These are phyloP conservation scores for Penstemon davidsonii DNA, from an alignment of 257 asterid species.

Conservation along the genomic window DNA sequence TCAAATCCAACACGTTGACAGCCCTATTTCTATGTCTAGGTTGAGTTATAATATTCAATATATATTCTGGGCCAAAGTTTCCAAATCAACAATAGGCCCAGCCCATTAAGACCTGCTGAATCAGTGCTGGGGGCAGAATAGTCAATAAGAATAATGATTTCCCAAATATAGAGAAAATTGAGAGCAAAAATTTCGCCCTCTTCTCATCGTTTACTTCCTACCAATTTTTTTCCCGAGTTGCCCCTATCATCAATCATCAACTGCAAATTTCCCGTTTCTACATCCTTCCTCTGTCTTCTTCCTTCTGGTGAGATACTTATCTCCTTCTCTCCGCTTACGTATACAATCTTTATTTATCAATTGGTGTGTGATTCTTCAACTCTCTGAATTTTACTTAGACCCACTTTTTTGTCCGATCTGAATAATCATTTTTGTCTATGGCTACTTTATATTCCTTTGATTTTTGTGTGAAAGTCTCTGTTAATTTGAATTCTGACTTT, in stretches of 20 bases:
- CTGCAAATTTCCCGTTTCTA: background rate
- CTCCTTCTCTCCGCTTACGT: background rate
- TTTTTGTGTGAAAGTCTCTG: background rate
- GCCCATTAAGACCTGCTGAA: conserved; percentile 2
- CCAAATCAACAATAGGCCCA: background rate
- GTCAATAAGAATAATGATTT: background rate
- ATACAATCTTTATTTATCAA: background rate
- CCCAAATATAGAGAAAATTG: conserved; percentile 1
- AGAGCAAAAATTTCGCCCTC: conserved; percentile 24
- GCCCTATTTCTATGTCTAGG: background rate
- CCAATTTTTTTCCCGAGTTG: conserved; percentile 19
- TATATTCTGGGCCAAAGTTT: background rate
- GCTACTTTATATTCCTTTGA: conserved; percentile 11
- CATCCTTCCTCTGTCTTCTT: conserved; percentile 22
- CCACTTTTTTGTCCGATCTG: conserved; percentile 25
- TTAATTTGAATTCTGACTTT: conserved; percentile 20
- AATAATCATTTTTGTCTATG: conserved; percentile 11
- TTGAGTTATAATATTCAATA: background rate
- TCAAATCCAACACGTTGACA: too few relatives aligned
- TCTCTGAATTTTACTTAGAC: conserved; percentile 10
- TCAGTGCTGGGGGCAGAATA: background rate
- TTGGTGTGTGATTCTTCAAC: background rate
- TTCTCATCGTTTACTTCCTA: conserved; percentile 27
- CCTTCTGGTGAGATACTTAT: conserved; percentile 23
- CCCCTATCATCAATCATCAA: conserved; percentile 29